These are phyloP conservation scores for Ustilago bromivora DNA, from an alignment of 1,284 basidiomycete species.

Conservation along the genomic window DNA sequence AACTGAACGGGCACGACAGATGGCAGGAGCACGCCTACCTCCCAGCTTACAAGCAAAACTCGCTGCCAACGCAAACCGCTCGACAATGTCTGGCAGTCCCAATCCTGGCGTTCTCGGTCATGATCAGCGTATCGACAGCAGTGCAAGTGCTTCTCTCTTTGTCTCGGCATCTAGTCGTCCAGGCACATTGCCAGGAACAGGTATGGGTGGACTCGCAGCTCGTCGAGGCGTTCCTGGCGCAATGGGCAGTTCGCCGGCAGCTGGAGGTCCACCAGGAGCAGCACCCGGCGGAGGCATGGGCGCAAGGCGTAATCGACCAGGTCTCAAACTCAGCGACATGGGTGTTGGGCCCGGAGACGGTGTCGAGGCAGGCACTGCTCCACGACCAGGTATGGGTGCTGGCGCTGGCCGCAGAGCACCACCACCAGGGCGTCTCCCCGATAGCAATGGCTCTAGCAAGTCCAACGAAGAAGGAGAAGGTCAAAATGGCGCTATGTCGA, in stretches of 20 bases:
- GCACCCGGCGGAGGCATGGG: constrained; percentile 36
- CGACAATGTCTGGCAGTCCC: constrained; percentile 27
- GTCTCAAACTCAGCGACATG: constrained; percentile 63
- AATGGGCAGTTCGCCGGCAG: constrained; percentile 72
- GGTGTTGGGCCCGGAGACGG: constrained; percentile 32
- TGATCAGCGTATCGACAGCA: constrained; percentile 59
- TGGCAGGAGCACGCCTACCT: constrained; percentile 72
- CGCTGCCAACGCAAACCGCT: constrained; percentile 74
- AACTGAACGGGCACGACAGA: constrained; percentile 59
- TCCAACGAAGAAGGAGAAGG: constrained; percentile 3
- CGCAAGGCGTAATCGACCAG: constrained; percentile 44
- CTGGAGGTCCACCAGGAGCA: constrained; percentile 19
- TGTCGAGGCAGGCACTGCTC: constrained; percentile 5
- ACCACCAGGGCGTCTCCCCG: constrained; percentile 69
- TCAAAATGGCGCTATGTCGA: constrained; percentile 72
- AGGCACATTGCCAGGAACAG: constrained; percentile 33
- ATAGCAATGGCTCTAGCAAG: constrained; percentile 63
- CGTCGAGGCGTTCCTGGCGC: constrained; percentile 71
- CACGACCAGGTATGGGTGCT: constrained; percentile 67
- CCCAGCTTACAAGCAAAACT: constrained; percentile 92
- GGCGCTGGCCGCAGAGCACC: constrained; percentile 76
- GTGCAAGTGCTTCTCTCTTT: constrained; percentile 51
- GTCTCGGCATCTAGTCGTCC: constrained; percentile 37
- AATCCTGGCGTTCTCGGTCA: constrained; percentile 45
- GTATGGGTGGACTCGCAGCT: constrained; percentile 49